These are phyloP conservation scores for Cyclanthera cordifolia DNA, from an alignment of 306 rosid species.

Conservation along the genomic window DNA sequence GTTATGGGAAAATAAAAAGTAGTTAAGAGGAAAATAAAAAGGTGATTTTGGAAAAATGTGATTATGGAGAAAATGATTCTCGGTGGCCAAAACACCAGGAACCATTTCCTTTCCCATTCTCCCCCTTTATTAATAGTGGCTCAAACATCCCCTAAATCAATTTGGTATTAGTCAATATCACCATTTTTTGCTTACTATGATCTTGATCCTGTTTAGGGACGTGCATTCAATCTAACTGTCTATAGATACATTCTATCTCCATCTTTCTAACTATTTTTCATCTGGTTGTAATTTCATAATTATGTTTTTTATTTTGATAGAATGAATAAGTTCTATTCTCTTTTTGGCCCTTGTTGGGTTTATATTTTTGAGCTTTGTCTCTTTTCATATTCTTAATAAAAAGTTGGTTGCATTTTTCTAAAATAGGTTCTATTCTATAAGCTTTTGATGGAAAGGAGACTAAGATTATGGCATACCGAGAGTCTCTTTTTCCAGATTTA, in stretches of 20 bases:
- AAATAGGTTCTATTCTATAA: not conserved
- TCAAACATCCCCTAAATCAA: too few relatives aligned
- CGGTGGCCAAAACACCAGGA: too few relatives aligned
- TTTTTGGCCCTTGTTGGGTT: too few relatives aligned
- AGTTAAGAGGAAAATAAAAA: too few relatives aligned
- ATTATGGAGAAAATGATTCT: too few relatives aligned
- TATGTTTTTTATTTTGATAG: not conserved
- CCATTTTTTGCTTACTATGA: not conserved
- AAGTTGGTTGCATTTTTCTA: too few relatives aligned
- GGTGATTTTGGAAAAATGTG: too few relatives aligned
- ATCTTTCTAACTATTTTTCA: not conserved
- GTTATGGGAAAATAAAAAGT: too few relatives aligned
- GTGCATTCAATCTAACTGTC: not conserved
- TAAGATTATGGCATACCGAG: not conserved
- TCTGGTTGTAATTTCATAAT: not conserved
- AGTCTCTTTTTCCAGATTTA: not conserved
- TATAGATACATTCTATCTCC: not conserved
- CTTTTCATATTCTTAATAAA: too few relatives aligned
- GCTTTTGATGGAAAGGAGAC: conserved; percentile 1
- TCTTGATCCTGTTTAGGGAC: not conserved
- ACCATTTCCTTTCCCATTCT: too few relatives aligned
- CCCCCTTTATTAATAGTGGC: too few relatives aligned
- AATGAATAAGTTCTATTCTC: not conserved
- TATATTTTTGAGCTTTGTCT: too few relatives aligned
- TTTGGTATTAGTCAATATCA: not conserved